phyloP scores from a whole-genome alignment of 2,329 filamentous ascomycete species.

The Clarireedia monteithiana region DNA sequence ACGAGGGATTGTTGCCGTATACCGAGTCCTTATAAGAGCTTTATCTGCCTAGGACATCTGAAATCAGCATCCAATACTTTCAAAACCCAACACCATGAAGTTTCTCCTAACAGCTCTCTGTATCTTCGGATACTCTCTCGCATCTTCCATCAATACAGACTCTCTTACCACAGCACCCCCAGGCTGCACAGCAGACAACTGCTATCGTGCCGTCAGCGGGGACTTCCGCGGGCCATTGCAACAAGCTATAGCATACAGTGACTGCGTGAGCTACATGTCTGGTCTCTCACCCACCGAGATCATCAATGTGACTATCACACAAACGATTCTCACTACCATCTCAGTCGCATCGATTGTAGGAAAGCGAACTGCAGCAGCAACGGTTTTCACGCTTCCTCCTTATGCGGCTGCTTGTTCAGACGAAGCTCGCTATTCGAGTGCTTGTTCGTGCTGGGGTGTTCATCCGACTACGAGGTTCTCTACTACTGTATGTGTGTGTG shows the following conservation, averaged over 20 bases:
- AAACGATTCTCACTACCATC: slow-evolving; percentile 3
- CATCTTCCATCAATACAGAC: neutral
- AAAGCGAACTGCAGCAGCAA: neutral
- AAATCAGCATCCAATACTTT: too few relatives aligned
- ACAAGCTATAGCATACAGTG: slow-evolving; percentile 3
- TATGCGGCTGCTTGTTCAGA: slow-evolving; percentile 7
- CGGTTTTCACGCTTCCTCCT: slow-evolving; percentile 3
- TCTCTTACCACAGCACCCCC: neutral
- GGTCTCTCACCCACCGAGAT: neutral
- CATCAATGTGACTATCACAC: slow-evolving; percentile 1
- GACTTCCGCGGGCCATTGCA: slow-evolving; percentile 5
- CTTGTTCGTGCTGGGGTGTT: slow-evolving; percentile 11
- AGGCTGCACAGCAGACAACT: slow-evolving; percentile 7
- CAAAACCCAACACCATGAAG: neutral
- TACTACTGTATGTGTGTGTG: neutral
- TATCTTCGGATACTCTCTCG: neutral
- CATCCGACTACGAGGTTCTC: neutral
- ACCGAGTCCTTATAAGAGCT: too few relatives aligned
- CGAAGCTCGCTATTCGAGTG: slow-evolving; percentile 5
- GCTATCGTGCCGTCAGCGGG: slow-evolving; percentile 7
- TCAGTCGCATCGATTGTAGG: slow-evolving; percentile 3
- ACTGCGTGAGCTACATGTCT: slow-evolving; percentile 1
- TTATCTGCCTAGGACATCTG: too few relatives aligned
- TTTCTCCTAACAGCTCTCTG: neutral
- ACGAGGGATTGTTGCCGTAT: too few relatives aligned